Conservation (phyloP, 2,329 filamentous ascomycete species). For the Claviceps africana region DNA sequence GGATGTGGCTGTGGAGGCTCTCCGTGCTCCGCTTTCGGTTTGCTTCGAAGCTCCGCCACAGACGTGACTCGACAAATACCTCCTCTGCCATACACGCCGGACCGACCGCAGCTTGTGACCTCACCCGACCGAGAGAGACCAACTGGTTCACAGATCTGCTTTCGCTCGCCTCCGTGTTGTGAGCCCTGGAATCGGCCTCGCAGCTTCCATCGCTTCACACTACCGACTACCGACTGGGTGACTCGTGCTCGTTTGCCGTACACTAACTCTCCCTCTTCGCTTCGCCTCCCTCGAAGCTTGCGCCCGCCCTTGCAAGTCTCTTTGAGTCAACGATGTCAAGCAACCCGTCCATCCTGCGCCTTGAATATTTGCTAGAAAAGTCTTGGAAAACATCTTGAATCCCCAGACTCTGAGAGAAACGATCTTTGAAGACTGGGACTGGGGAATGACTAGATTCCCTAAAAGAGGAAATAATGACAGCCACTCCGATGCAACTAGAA, state of each 20-base stretch:
- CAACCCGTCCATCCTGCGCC: conserved; percentile 16
- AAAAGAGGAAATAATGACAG: conserved; percentile 47
- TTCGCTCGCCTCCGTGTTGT: neutral
- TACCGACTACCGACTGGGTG: neutral
- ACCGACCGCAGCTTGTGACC: neutral
- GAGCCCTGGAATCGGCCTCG: neutral
- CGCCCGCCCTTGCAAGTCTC: neutral
- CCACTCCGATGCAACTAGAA: conserved; percentile 72
- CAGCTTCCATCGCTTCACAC: neutral
- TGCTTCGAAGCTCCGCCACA: neutral
- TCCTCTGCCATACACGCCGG: neutral
- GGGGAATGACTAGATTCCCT: conserved; percentile 9
- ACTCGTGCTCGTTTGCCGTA: neutral
- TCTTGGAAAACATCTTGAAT: conserved; percentile 14
- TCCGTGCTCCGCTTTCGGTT: neutral
- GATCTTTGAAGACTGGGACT: neutral
- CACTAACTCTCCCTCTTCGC: neutral
- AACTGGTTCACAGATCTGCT: neutral
- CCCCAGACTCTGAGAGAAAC: neutral
- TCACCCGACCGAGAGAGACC: neutral
- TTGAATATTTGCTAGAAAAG: conserved; percentile 17
- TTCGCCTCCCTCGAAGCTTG: neutral
- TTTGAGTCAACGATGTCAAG: conserved; percentile 17
- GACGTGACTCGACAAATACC: neutral
- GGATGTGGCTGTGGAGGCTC: too few species aligned